Evolutionary conservation across 1,139 yeast genomes (phyloP).

Genomic region (Saccharomyces hybrid): DNA sequence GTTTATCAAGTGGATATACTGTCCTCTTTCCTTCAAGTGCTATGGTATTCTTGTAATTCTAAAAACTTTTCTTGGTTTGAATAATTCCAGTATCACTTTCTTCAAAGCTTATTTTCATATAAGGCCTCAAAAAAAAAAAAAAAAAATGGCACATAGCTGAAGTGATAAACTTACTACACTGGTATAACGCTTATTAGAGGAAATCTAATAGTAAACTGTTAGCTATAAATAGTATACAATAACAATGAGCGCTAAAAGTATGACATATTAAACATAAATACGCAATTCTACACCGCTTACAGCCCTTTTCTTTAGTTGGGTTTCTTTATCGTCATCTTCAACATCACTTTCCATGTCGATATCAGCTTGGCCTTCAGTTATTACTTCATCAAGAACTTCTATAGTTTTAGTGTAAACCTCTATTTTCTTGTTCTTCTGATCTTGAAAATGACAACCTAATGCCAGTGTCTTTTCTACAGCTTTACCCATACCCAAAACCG

Average conservation of each 20-base stretch:
- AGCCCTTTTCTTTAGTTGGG: conserved; percentile 41
- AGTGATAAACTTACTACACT: neutral
- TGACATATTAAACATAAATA: conserved; percentile 32
- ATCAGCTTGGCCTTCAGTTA: neutral
- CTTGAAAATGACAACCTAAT: conserved; percentile 46
- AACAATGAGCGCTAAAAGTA: neutral
- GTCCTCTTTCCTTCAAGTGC: neutral
- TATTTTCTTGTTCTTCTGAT: conserved; percentile 39
- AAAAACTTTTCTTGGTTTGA: neutral
- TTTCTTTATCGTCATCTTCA: conserved; percentile 31
- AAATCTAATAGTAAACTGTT: neutral
- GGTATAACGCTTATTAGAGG: neutral
- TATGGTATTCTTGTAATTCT: neutral
- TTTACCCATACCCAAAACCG: conserved; percentile 62
- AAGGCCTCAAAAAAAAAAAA: neutral
- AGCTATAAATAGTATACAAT: neutral
- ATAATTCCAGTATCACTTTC: neutral
- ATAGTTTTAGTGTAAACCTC: conserved; percentile 52
- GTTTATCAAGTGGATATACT: neutral
- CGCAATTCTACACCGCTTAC: conserved; percentile 54
- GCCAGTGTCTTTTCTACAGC: conserved; percentile 49
- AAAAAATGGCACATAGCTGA: neutral
- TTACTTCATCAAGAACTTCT: conserved; percentile 56
- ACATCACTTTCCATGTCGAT: neutral
- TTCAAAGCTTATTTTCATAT: neutral